Percentiles rank a stretch among this genome's conserved stretches.
These are phyloP conservation scores for Trametes villosa DNA, from an alignment of 768 basidiomycete genomes.

Conservation along the genomic window DNA sequence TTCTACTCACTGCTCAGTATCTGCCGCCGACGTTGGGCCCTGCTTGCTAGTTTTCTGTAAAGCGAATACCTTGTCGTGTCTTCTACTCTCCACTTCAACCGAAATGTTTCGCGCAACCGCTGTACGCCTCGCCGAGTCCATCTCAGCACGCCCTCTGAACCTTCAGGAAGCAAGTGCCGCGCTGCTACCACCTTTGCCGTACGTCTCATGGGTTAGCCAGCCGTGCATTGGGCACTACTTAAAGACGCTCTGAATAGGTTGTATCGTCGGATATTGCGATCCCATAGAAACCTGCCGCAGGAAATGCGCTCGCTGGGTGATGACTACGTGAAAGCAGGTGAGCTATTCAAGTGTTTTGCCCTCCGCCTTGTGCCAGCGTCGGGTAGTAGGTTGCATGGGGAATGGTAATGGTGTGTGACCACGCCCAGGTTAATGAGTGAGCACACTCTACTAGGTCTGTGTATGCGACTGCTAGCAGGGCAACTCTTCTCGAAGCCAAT, in stretches of 20 bases:
- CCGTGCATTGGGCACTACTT: not conserved
- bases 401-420: no score
- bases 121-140: slow-evolving; percentile 56
- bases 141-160: slow-evolving; percentile 60
- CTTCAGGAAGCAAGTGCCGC: slow-evolving; percentile 65
- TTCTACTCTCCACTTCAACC: not conserved
- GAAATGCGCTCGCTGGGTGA: slow-evolving; percentile 90
- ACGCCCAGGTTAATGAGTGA: no score
- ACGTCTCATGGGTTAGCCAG: slow-evolving; percentile 33
- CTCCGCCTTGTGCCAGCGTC: no score
- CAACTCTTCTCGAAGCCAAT: no score
- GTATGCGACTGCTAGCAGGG: no score
- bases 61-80: not conserved
- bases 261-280: slow-evolving; percentile 79
- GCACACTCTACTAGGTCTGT: no score
- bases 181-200: slow-evolving; percentile 87
- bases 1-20: not conserved
- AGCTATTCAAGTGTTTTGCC: no score
- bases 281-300: slow-evolving; percentile 68
- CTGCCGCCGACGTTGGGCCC: not conserved
- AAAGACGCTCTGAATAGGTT: slow-evolving; percentile 50
- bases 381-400: no score
- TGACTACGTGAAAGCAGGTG: slow-evolving; percentile 82
- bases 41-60: not conserved
- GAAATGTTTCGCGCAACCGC: slow-evolving; percentile 44